Conservation (phyloP, 176 grass and related monocot species). For the Themeda triandra region DNA sequence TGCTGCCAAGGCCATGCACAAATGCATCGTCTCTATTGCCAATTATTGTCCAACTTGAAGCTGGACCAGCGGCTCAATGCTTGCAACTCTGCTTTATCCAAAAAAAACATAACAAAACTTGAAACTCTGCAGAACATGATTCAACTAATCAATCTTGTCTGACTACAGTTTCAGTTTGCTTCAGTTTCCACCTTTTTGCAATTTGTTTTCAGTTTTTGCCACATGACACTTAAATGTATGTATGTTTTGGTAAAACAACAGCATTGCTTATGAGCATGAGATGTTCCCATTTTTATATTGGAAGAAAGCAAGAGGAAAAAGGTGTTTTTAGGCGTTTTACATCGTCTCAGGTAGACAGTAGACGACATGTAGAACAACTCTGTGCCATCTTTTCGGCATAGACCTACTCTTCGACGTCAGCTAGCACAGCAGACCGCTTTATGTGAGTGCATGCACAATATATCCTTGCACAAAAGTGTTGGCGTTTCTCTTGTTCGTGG, state of each 20-base stretch:
- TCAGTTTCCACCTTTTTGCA: not conserved
- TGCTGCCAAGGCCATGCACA: not conserved
- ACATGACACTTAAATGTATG: not conserved
- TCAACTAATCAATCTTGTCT: not conserved
- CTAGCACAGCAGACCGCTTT: not conserved
- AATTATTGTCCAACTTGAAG: not conserved
- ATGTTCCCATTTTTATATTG: not conserved
- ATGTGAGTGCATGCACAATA: not conserved
- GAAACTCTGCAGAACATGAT: not conserved
- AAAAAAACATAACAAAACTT: not conserved
- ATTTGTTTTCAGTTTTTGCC: not conserved
- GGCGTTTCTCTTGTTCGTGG: not conserved
- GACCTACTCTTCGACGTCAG: not conserved
- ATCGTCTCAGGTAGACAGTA: not conserved
- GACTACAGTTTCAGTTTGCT: not conserved
- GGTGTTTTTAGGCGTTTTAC: not conserved
- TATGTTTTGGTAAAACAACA: not conserved
- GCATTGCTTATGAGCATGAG: not conserved
- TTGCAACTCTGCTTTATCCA: not conserved
- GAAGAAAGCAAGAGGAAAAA: not conserved
- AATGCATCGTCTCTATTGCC: not conserved
- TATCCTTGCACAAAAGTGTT: not conserved
- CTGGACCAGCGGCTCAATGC: not conserved
- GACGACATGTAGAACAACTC: not conserved
- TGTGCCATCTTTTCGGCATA: not conserved